Evolutionary conservation across 371 early-diverging fungal species (phyloP).

Genomic region (Syncephalastrum monosporum): DNA sequence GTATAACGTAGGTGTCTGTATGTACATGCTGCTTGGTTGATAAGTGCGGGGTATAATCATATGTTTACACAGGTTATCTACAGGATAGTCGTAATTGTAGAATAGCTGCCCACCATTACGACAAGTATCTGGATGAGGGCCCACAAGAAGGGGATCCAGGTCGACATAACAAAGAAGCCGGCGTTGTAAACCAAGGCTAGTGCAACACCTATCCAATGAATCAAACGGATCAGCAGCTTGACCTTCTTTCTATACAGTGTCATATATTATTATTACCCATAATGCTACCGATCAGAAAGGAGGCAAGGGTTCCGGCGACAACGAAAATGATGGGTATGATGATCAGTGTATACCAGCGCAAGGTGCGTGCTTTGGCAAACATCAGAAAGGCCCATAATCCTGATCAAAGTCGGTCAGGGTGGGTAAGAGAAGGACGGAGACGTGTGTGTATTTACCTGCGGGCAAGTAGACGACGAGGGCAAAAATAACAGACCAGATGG

Average conservation of each 20-base stretch:
- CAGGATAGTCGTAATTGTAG: constrained; percentile 64
- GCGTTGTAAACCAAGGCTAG: constrained; percentile 62
- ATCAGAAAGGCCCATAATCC: constrained; percentile 42
- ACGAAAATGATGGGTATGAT: constrained; percentile 53
- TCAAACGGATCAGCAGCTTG: not conserved
- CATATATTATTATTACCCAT: constrained; percentile 41
- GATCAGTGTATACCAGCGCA: constrained; percentile 49
- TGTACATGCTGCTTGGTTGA: no score
- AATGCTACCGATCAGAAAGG: constrained; percentile 57
- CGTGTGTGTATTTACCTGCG: constrained; percentile 30
- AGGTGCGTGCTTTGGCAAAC: constrained; percentile 49
- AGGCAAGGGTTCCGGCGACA: constrained; percentile 52
- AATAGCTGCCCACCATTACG: constrained; percentile 60
- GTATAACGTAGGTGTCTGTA: no score
- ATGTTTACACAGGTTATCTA: constrained; percentile 10
- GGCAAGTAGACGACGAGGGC: constrained; percentile 41
- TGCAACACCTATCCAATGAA: constrained; percentile 44
- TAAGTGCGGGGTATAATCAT: no score
- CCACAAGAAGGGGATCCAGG: constrained; percentile 72
- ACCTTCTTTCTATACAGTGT: not conserved
- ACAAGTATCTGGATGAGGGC: constrained; percentile 64
- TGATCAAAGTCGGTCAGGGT: not conserved
- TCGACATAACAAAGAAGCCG: constrained; percentile 67
- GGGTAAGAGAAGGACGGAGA: not conserved
- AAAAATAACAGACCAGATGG: constrained; percentile 48